Evolutionary conservation across 2,329 filamentous ascomycete species (phyloP).

Genomic region (Fusarium sp.): DNA sequence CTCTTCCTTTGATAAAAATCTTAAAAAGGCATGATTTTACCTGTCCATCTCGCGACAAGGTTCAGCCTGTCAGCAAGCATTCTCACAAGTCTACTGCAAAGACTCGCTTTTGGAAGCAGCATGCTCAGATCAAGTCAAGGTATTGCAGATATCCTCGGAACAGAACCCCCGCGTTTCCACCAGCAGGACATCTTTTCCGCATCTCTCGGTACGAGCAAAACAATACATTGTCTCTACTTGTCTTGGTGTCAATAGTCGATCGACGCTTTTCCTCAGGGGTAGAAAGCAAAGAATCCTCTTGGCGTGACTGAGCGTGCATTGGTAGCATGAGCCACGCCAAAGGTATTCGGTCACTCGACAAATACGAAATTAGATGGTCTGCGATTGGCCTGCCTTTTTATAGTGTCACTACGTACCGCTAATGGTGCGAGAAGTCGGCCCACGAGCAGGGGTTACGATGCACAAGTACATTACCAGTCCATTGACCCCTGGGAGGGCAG

Average conservation of each 20-base stretch:
- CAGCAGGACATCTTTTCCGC: background rate
- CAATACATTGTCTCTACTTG: background rate
- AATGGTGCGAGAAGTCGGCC: background rate
- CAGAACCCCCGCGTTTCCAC: background rate
- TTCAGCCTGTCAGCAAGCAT: too few relatives aligned
- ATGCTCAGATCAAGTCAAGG: too few relatives aligned
- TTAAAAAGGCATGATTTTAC: too few relatives aligned
- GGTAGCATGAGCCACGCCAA: background rate
- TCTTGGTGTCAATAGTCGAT: slow-evolving; percentile 8
- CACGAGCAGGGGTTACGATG: background rate
- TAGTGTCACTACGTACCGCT: background rate
- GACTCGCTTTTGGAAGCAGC: too few relatives aligned
- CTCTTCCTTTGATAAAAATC: too few relatives aligned
- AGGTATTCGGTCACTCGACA: background rate
- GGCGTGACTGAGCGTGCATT: background rate
- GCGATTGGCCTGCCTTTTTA: background rate
- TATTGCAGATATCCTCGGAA: background rate
- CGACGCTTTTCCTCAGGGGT: slow-evolving; percentile 26
- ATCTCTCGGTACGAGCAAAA: background rate
- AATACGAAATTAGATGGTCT: too few relatives aligned
- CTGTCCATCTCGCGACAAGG: too few relatives aligned
- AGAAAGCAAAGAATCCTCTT: slow-evolving; percentile 8
- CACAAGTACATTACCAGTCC: background rate
- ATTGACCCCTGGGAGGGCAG: background rate
- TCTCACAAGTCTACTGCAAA: too few relatives aligned